Base-by-base conservation (phyloP, 2,329 filamentous ascomycete genomes). In the Diaporthe citrichinensis region DNA sequence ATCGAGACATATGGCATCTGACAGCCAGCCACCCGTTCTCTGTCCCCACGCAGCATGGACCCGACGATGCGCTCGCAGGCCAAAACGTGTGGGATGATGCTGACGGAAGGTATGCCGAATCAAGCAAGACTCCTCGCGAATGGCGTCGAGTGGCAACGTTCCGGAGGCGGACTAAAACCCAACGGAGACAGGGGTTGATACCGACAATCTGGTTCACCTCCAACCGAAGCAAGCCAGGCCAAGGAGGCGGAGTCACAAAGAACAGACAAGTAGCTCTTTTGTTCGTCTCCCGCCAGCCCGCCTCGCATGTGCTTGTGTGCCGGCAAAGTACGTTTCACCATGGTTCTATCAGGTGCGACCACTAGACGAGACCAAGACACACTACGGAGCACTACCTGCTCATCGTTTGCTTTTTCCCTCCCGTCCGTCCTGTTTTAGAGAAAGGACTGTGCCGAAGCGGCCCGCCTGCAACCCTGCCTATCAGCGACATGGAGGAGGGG, bases 401-500 rank as follows among this genome's bases (percentile, higher is more conserved):
- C 23, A 15, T 57, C 58, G 46, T 65, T 44, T 73, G 58, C 49
- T 65, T 73, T 73, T 65, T 46, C 46, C 46, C 65, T 55, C 65
- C 65, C 65, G 65, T 69, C 71, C 46, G 72, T 76, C 65, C 58
- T 61, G 72, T 68, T 74, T 59, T 62, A 41, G 62, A 59, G 58
- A 62, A 58, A 59, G 65, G 72, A 76, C 72, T 67, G 72, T 61
- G 72, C 74, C 74, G 74, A 75, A 53, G 74, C 74, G 74, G 74
- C 57, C 74, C 71, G 74, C 53, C 28, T 69, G 61, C 72, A 61
- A 58, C 67, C 61, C 57, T 53, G 62, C 74, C 59, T 65, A 55
- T 62, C 71, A 65, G 58, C 71, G 49, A 53, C 65, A 36, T 51
- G 65, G 65, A 68, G 65, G 46, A 55, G n/a, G 62, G 34, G 17